Conservation (phyloP, 371 early-diverging fungal genomes). For the Mucor indicus region DNA sequence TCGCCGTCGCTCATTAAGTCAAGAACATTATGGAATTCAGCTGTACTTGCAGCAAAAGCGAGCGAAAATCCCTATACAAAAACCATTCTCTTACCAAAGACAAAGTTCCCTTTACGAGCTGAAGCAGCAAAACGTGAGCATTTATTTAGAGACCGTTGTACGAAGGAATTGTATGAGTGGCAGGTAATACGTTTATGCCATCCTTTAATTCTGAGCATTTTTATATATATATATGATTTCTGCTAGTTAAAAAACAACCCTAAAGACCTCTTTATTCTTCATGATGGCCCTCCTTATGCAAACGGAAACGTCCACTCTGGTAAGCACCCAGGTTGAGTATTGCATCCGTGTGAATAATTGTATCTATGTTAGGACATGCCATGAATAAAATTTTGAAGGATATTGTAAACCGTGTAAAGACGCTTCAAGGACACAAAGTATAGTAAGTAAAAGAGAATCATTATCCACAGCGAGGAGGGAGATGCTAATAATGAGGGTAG, state of each 20-base stretch:
- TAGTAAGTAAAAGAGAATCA: constrained; percentile 41
- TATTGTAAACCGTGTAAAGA: constrained; percentile 82
- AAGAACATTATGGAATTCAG: constrained; percentile 1
- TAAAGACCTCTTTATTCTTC: constrained; percentile 74
- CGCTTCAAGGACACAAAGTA: constrained; percentile 84
- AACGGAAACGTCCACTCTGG: constrained; percentile 92
- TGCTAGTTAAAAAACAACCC: constrained; percentile 56
- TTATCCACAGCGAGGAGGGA: neutral
- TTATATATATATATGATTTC: neutral
- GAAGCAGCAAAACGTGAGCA: constrained; percentile 64
- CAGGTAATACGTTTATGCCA: constrained; percentile 45
- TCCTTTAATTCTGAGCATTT: neutral
- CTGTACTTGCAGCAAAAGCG: constrained; percentile 9
- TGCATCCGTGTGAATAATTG: neutral
- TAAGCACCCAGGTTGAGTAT: too few relatives aligned
- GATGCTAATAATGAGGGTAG: constrained; percentile 32
- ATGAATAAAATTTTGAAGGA: constrained; percentile 95
- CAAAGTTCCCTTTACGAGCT: constrained; percentile 70
- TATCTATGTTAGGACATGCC: constrained; percentile 70
- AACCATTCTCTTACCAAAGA: constrained; percentile 73
- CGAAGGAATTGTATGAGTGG: constrained; percentile 72
- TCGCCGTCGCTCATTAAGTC: neutral
- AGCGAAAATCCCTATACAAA: constrained; percentile 47
- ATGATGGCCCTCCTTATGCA: constrained; percentile 98
- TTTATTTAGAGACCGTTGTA: constrained; percentile 61